Evolutionary conservation across 2,329 filamentous ascomycete species (phyloP), one percentile per base, ranked within the genome.

Genomic region (Microcera coccophila): DNA sequence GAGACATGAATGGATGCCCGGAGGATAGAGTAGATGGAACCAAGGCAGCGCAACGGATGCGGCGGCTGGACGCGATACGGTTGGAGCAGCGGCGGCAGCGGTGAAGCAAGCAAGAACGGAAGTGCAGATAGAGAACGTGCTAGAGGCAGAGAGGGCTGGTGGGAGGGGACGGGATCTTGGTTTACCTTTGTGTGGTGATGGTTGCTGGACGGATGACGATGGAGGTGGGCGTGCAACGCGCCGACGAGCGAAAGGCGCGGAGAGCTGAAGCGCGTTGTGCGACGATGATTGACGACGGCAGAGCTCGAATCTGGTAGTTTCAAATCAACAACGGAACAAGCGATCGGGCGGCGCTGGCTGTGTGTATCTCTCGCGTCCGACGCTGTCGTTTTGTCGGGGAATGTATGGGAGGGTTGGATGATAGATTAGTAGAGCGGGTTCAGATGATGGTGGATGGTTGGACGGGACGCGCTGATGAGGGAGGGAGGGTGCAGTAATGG

Each of bases 131-230:
- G 35, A 19, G 38, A 44, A n/a, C n/a, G n/a, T n/a, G 37, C 42
- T 46, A 38, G 41, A 42, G 14, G 29, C 38, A 10, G 38, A 36
- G 32, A n/a, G 31, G 32, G 43, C 20, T 15, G 33, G 33, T 19
- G 46, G 34, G 38, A 50, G 37, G n/a, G 34, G 43, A 41, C 20
- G 28, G 46, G 38, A 41, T 44, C 35, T 39, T 33, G 24, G 37
- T 41, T 55, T 58, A 58, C 55, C 55, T 57, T 58, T 49, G 40
- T 48, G 48, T 53, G 55, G 55, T 54, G 55, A 58, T 54, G 31
- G 35, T 9, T 20, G 33, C 15, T 32, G 24, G 24, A 28, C n/a
- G n/a, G n/a, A n/a, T n/a, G n/a, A n/a, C 31, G 33, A 18, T 35
- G 33, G 33, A 20, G 33, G 36, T 28, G 21, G 20, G 21, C 20